These are phyloP conservation scores for Penicillium vulpinum DNA, from an alignment of 2,329 filamentous ascomycete species.

Conservation along the genomic window DNA sequence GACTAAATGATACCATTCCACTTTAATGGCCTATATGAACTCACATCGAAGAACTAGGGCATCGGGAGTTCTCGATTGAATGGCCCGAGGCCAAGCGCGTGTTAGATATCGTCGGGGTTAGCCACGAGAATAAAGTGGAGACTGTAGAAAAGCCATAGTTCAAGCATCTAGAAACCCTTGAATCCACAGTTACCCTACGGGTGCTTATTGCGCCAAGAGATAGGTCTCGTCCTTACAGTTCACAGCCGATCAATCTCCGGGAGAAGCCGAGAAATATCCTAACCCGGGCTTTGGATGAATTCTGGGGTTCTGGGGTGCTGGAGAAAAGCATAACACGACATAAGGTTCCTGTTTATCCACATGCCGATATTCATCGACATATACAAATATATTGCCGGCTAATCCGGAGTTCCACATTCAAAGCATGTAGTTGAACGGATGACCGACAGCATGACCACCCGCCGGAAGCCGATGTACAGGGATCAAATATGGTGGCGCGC, in stretches of 20 bases:
- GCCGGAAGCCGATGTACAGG: neutral
- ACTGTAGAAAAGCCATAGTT: neutral
- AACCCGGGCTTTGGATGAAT: neutral
- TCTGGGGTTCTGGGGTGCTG: neutral
- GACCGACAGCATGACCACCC: neutral
- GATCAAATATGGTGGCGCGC: neutral
- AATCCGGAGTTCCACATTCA: neutral
- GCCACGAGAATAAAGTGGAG: neutral
- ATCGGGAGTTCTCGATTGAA: neutral
- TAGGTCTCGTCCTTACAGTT: neutral
- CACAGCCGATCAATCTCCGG: constrained; percentile 1
- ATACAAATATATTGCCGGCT: neutral
- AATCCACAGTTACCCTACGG: neutral
- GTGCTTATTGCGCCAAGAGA: neutral
- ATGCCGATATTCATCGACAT: neutral
- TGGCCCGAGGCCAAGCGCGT: neutral
- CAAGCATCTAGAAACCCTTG: neutral
- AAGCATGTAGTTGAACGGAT: neutral
- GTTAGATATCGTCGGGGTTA: neutral
- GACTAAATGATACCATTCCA: neutral
- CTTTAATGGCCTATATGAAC: neutral
- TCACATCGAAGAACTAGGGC: neutral
- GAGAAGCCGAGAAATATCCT: constrained; percentile 5
- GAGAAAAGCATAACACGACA: too few relatives aligned
- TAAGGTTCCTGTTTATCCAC: neutral